phyloP scores from a whole-genome alignment of 352 stramenopile genomes.

The Pythium pectinolyticum region DNA sequence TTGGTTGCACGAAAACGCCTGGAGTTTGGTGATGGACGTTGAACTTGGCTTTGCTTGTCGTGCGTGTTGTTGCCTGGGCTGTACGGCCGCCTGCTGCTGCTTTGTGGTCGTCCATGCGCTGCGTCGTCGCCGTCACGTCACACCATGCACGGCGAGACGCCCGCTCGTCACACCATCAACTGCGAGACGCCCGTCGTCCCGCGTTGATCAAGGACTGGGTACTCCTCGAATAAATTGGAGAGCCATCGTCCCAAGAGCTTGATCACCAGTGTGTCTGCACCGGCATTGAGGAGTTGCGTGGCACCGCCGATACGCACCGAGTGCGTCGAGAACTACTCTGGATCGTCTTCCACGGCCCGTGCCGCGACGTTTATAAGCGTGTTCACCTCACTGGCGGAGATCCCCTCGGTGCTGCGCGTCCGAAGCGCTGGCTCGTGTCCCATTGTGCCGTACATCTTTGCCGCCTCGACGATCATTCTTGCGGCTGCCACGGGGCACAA shows the following conservation, averaged over 20 bases:
- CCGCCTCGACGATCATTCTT: not conserved
- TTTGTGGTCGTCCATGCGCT: too few relatives aligned
- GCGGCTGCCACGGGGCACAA: constrained; percentile 7
- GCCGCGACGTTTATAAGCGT: not conserved
- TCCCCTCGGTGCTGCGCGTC: not conserved
- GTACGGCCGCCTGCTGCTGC: too few relatives aligned
- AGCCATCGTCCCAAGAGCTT: constrained; percentile 14
- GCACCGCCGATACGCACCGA: constrained; percentile 16
- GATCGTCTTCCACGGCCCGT: not conserved
- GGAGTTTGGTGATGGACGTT: not conserved
- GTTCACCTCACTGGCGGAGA: not conserved
- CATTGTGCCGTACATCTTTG: not conserved
- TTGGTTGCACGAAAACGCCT: not conserved
- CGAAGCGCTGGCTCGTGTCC: not conserved
- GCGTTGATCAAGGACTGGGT: constrained; percentile 10
- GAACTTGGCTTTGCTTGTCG: not conserved
- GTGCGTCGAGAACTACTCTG: constrained; percentile 8
- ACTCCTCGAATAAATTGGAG: constrained; percentile 12
- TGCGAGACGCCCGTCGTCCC: not conserved
- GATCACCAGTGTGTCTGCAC: constrained; percentile 10
- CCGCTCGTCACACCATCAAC: not conserved
- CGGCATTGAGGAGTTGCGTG: constrained; percentile 3
- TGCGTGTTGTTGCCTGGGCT: too few relatives aligned
- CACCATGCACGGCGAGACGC: too few relatives aligned
- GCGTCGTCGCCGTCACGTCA: too few relatives aligned